Evolutionary conservation across 257 asterid species (phyloP).

Genomic region (Echium plantagineum): DNA sequence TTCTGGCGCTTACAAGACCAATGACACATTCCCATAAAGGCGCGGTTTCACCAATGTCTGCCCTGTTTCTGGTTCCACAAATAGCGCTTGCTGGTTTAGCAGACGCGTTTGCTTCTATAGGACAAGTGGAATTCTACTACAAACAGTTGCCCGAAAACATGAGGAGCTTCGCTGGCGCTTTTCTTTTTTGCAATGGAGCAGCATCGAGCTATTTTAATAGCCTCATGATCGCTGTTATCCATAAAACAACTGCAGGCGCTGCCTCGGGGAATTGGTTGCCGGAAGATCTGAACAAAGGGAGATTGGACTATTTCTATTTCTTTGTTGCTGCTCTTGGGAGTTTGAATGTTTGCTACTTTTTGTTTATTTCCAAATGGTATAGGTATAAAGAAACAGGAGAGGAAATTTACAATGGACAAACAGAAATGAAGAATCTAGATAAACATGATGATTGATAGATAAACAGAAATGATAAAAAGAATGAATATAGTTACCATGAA

Average conservation of each 20-base stretch:
- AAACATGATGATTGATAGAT: not conserved
- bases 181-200: constrained; percentile 19
- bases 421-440: not conserved
- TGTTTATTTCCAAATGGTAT: constrained; percentile 21
- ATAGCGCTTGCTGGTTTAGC: constrained; percentile 14
- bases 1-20: constrained; percentile 12
- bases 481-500: too few species aligned
- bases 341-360: constrained; percentile 11
- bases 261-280: constrained; percentile 20
- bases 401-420: not conserved
- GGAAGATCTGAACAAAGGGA: constrained; percentile 24
- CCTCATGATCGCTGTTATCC: constrained; percentile 20
- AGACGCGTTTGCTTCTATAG: constrained; percentile 20
- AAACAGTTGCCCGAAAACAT: constrained; percentile 27
- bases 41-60: constrained; percentile 20
- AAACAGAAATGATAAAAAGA: not conserved
- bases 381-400: constrained; percentile 18
- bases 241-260: constrained; percentile 11
- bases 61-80: constrained; percentile 21
- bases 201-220: constrained; percentile 15
- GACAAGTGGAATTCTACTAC: constrained; percentile 21
- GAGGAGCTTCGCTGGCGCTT: constrained; percentile 28
- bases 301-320: constrained; percentile 22
- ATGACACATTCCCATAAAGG: constrained; percentile 12
- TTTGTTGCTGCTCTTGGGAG: constrained; percentile 17